Base-by-base conservation (phyloP, 2,329 filamentous ascomycete species). In the Zymoseptoria ardabiliae region DNA sequence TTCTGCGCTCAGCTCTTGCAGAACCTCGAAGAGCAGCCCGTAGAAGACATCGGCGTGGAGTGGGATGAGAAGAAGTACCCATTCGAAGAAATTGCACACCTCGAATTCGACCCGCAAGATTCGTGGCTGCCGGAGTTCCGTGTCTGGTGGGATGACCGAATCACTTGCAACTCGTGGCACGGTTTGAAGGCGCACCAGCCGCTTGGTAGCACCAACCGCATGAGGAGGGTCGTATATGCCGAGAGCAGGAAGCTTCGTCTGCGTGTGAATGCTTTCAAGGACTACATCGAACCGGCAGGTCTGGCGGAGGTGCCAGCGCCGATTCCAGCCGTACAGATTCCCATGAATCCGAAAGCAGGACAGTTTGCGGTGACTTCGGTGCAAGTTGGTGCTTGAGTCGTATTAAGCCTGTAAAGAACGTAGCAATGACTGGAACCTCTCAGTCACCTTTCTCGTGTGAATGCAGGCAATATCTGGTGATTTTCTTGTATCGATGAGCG, bases 71-170 rank as follows among this genome's bases (percentile, higher is more conserved):
- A 66, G 55, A 73, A 72, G 60, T 72, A 71, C 23, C 71, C 70
- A 6, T 71, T 69, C 58, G 63, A 70, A 58, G 66, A 71, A 48
- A 62, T 73, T 23, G 71, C 67, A 1, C 72, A 70, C 6, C 60
- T 76, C 9, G 74, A 76, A 50, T 76, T 76, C 55, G 70, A 73
- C 52, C 72, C 72, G 8, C 74, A 76, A 63, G 74, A 76, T 54
- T 67, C 63, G 11, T 76, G 72, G 73, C 56, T 75, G n/a, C 73
- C 73, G 1, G 73, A 73, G 61, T 75, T 76, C 63, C 62, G 74
- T 35, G 70, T 71, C 1, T 75, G 72, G 72, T 76, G 73, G 74
- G 74, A 75, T 52, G 73, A 75, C 54, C 61, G 72, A 2, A 75
- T 75, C 28, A 75, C 73, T 3, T 69, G 70, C 60, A 75, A 76